phyloP scores from a whole-genome alignment of 1,139 yeast species.

The Meyerozyma carpophila region DNA sequence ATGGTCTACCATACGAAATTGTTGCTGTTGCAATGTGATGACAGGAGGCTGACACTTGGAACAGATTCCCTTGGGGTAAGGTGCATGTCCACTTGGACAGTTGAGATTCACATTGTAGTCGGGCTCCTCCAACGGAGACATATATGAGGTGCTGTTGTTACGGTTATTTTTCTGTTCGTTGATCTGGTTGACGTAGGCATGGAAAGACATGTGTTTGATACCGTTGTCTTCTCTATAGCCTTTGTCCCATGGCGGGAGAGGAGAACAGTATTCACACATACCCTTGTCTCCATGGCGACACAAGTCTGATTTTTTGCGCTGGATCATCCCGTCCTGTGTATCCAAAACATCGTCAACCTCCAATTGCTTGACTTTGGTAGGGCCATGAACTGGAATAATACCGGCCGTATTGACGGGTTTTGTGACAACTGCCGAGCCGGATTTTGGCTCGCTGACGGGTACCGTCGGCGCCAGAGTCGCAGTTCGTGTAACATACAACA shows the following conservation, averaged over 20 bases:
- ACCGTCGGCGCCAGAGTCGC: constrained; percentile 6
- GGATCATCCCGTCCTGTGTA: constrained; percentile 65
- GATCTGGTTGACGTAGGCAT: constrained; percentile 71
- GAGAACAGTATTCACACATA: constrained; percentile 97
- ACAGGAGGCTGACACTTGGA: constrained; percentile 98
- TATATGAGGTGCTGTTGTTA: constrained; percentile 54
- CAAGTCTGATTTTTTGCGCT: constrained; percentile 54
- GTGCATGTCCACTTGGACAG: constrained; percentile 79
- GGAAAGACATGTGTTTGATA: constrained; percentile 86
- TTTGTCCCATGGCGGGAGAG: constrained; percentile 91
- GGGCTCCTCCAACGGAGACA: constrained; percentile 76
- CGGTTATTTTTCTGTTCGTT: constrained; percentile 65
- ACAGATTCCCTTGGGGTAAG: constrained; percentile 93
- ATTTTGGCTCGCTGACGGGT: background rate
- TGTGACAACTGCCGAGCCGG: background rate
- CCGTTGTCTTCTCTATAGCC: constrained; percentile 68
- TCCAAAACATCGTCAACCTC: constrained; percentile 69
- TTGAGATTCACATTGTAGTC: constrained; percentile 56
- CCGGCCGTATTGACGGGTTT: constrained; percentile 6
- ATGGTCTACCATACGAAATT: constrained; percentile 95
- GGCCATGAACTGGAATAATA: constrained; percentile 9
- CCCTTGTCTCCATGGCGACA: constrained; percentile 92
- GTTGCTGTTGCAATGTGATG: constrained; percentile 84
- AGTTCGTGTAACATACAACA: constrained; percentile 58
- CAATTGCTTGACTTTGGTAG: constrained; percentile 32